Conservation (phyloP, 805 yeast genomes). For the Candida nemodendra region DNA sequence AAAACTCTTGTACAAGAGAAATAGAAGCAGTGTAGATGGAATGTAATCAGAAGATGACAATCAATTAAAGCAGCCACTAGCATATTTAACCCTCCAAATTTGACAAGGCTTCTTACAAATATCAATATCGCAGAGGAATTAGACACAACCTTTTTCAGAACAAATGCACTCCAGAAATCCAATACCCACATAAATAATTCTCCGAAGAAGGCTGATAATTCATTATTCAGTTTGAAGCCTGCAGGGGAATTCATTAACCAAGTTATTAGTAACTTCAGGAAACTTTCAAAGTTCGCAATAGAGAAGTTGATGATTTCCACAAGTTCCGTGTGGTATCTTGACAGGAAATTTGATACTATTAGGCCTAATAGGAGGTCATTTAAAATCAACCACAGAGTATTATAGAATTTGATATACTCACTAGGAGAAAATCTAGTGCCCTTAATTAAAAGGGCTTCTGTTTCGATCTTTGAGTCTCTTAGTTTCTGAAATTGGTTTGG, state of each 20-base stretch:
- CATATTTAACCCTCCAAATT: conserved; percentile 61
- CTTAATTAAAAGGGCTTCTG: conserved; percentile 38
- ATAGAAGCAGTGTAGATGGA: conserved; percentile 77
- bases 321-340: conserved; percentile 16
- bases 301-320: conserved; percentile 2
- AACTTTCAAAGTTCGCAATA: conserved; percentile 35
- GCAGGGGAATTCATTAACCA: conserved; percentile 92
- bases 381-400: conserved; percentile 80
- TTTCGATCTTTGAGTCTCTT: conserved; percentile 34
- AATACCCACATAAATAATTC: conserved; percentile 85
- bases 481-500: conserved; percentile 75
- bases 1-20: conserved; percentile 76
- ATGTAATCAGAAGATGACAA: conserved; percentile 54
- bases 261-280: conserved; percentile 42
- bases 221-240: conserved; percentile 88
- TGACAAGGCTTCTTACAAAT: conserved; percentile 17
- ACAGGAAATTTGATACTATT: conserved; percentile 49
- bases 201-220: conserved; percentile 80
- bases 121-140: conserved; percentile 16
- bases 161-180: conserved; percentile 52
- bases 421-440: conserved; percentile 41
- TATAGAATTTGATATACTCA: conserved; percentile 76
- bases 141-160: conserved; percentile 14
- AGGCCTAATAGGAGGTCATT: conserved; percentile 82
- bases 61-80: conserved; percentile 68